phyloP scores from a whole-genome alignment of 2,329 filamentous ascomycete species.

The Trichophyton mentagrophytes region DNA sequence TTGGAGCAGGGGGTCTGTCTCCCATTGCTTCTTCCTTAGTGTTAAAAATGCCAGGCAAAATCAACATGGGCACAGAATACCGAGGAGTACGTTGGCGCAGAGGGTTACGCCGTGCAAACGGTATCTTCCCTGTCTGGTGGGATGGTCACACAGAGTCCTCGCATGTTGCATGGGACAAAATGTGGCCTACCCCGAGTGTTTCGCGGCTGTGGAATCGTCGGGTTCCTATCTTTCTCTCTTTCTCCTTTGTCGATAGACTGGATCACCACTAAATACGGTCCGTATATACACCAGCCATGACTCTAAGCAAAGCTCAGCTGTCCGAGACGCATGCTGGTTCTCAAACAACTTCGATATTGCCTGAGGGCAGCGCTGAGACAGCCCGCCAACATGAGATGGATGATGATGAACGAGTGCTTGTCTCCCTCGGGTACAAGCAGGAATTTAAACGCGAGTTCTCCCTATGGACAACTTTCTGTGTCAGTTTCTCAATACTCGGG shows the following conservation, averaged over 20 bases:
- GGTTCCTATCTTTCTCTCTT: neutral
- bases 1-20: neutral
- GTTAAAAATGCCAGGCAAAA: neutral
- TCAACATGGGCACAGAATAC: neutral
- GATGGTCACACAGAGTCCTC: neutral
- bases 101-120: neutral
- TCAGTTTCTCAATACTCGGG: slow-evolving; percentile 60
- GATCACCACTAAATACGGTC: no score
- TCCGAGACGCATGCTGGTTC: neutral
- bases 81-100: neutral
- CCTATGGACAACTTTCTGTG: slow-evolving; percentile 61
- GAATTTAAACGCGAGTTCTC: slow-evolving; percentile 60
- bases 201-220: neutral
- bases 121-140: neutral
- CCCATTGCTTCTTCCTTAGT: neutral
- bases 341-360: neutral
- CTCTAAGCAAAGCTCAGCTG: neutral
- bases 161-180: neutral
- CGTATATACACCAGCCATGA: neutral
- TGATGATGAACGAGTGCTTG: slow-evolving; percentile 31
- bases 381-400: slow-evolving; percentile 19
- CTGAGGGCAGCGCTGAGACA: neutral
- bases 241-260: neutral
- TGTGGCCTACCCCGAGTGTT: neutral
- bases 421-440: slow-evolving; percentile 41